Evolutionary conservation across 352 stramenopile species (phyloP), one percentile per base, ranked within the genome.

Genomic region (Globisporangium lucens): DNA sequence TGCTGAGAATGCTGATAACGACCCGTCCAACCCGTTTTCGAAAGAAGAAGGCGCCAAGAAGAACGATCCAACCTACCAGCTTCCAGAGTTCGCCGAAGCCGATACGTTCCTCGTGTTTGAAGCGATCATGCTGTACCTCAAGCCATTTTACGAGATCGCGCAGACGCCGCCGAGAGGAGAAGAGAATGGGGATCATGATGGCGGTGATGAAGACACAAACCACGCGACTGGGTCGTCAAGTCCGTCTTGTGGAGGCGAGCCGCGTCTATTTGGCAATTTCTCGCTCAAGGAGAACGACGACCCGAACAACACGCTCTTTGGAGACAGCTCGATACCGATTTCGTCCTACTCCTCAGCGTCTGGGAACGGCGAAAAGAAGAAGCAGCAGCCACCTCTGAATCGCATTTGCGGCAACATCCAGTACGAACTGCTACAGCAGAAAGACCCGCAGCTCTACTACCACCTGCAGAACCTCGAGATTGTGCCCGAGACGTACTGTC

Each of bases 381-480:
- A 69, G 29, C 53, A 70, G 12, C 71, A 89, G 35, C 75, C 82
- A 13, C 77, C 79, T 2, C 64, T 94, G n/a, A 79, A 89, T 65
- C 76, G 73, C 49, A 68, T 94, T 53, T 93, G 87, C 64, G 71
- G 86, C 63, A 75, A 86, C 65, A 69, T 94, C 12, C 87, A 94
- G 68, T 91, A 92, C 66, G 83, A 92, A 49, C 51, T 94, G 4
- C 63, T 94, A 43, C 77, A 89, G 49, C 78, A 93, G 60, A 89
- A 84, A 27, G 85, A 95, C 27, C 87, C 87, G n/a, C 82, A 95
- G 55, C 65, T 95, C 22, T 91, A 83, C 58, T 93, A 89, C 47
- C 85, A 95, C 35, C 65, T 95, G 9, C 76, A 89, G 56, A 91
- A 95, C 65, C 69, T 94, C 46, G 82, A 94, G 10, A 91, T 94